A percentile compares a stretch with the other conserved stretches of the same genome.
phyloP scores from a whole-genome alignment of 805 yeast species.

The Saccharomycopsis sp. region DNA sequence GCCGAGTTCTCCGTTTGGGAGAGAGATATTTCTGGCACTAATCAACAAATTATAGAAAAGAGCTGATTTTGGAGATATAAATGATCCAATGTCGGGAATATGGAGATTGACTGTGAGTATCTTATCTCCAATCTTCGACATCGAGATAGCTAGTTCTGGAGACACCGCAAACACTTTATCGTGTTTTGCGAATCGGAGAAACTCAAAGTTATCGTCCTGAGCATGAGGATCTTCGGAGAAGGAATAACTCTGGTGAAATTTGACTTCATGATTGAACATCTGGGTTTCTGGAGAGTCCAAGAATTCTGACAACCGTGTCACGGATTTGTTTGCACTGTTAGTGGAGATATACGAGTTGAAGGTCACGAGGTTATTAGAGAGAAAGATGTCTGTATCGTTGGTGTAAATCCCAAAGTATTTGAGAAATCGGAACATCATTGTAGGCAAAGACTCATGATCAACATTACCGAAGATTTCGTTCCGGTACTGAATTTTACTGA shows the following conservation, averaged over 20 bases:
- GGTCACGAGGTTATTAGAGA: slow-evolving; percentile 24
- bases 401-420: slow-evolving; percentile 21
- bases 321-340: not conserved
- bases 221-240: slow-evolving; percentile 3
- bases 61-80: slow-evolving; percentile 29
- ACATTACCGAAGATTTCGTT: not conserved
- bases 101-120: slow-evolving; percentile 34
- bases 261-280: not conserved
- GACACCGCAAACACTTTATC: slow-evolving; percentile 15
- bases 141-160: slow-evolving; percentile 30
- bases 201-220: slow-evolving; percentile 17
- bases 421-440: slow-evolving; percentile 14
- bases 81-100: slow-evolving; percentile 36
- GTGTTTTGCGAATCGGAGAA: slow-evolving; percentile 9
- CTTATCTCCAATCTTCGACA: slow-evolving; percentile 33
- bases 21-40: slow-evolving; percentile 14
- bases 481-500: not conserved
- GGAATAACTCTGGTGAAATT: slow-evolving; percentile 5
- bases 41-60: slow-evolving; percentile 21
- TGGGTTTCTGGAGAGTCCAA: not conserved
- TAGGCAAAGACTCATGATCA: not conserved
- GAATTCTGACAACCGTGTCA: not conserved
- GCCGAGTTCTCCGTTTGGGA: slow-evolving; percentile 18
- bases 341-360: not conserved
- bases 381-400: slow-evolving; percentile 25